Evolutionary conservation across 2,329 filamentous ascomycete species (phyloP).

Genomic region (Clarireedia sp.): DNA sequence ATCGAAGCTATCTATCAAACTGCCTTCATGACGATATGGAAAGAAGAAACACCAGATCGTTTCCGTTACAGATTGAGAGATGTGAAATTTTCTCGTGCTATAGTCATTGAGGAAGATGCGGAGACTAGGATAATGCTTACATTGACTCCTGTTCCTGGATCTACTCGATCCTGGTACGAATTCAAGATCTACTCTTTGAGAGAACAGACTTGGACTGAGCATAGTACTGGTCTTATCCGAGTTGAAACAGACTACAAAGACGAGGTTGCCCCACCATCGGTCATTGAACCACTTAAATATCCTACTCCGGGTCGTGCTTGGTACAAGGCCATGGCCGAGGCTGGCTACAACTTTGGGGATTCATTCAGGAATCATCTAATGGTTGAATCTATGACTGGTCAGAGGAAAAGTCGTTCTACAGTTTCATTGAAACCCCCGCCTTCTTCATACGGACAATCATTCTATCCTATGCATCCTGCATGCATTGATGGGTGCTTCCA

Average conservation of each 20-base stretch:
- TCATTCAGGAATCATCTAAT: background rate
- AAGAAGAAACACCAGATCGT: background rate
- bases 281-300: background rate
- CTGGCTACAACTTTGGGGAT: background rate
- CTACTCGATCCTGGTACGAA: background rate
- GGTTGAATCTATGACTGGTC: background rate
- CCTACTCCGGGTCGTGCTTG: background rate
- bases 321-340: background rate
- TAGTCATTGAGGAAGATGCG: constrained; percentile 4
- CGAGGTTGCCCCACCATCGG: background rate
- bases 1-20: constrained; percentile 17
- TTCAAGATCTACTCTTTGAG: background rate
- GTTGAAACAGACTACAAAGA: background rate
- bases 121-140: background rate
- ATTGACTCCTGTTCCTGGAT: background rate
- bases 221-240: background rate
- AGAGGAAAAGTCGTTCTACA: constrained; percentile 1
- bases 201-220: background rate
- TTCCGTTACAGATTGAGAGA: background rate
- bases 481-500: constrained; percentile 29
- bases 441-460: constrained; percentile 21
- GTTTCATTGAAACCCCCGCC: constrained; percentile 3
- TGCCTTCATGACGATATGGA: background rate
- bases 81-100: constrained; percentile 5
- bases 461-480: constrained; percentile 30